Base-by-base conservation (phyloP, 2,329 filamentous ascomycete species). In the Fusarium nelsonii region DNA sequence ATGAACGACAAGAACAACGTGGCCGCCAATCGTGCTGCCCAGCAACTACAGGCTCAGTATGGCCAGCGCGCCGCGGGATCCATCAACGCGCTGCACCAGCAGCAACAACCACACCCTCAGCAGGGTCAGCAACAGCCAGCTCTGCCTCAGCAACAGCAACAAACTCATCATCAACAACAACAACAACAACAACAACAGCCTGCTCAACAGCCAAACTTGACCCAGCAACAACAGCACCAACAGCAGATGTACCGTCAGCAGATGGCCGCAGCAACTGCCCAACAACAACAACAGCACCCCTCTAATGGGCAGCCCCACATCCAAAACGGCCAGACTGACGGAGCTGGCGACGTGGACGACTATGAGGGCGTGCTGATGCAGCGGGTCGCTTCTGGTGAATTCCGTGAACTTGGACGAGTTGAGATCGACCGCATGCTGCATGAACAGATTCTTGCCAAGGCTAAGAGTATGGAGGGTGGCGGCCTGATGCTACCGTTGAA, bases 401-500 rank as follows among this genome's bases (percentile, higher is more conserved):
- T 84, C 48, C 81, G 80, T 32, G 87, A 84, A 80, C 85, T 85
- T 81, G 87, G 85, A 26, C 83, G 87, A 52, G 78, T 89, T 7
- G 87, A 90, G 56, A 89, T 93, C 63, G 92, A 95, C 74, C 81
- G 84, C 45, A 82, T 92, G 75, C 87, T 95, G 72, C 91, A 92
- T 69, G 83, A 85, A 52, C 88, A 90, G 71, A 88, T 94, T 64
- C 84, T 88, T 54, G 85, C 87, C 45, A 85, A 86, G 70, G 90
- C 90, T 10, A 88, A 87, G 76, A 83, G 84, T 68, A 90, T 93
- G 83, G 90, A 94, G 76, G 92, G 89, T 49, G 92, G 89, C 44
- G 89, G 92, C 9, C 81, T 94, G 60, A 93, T 94, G 91, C 78
- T 94, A 18, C 90, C 92, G 3, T 83, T 94, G 12, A 84, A 86